Percentiles rank a stretch among this genome's conserved stretches.
Evolutionary conservation across 495 filamentous ascomycete genomes (phyloP).

Genomic region (Filosporella fistucella): DNA sequence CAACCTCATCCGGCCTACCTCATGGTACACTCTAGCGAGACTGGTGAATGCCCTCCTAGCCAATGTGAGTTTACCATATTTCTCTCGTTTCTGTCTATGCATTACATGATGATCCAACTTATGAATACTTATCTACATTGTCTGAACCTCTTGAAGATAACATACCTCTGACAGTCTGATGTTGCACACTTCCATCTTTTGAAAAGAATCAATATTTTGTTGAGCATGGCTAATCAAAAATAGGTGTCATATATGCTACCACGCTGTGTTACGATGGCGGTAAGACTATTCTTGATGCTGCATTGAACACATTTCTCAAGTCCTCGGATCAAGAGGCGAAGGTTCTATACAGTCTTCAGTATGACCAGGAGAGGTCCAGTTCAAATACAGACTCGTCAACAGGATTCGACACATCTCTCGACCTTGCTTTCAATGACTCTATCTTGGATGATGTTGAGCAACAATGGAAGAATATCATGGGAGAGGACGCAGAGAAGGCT

Average conservation of each 20-base stretch:
- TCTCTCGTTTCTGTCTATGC: conserved; percentile 8
- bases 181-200: conserved; percentile 31
- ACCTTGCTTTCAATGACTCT: conserved; percentile 66
- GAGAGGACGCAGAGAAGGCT: conserved; percentile 31
- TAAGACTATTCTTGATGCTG: conserved; percentile 42
- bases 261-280: conserved; percentile 37
- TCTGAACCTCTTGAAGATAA: conserved; percentile 83
- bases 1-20: conserved; percentile 60
- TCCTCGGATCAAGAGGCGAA: conserved; percentile 30
- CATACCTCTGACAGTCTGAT: conserved; percentile 88
- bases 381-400: not conserved
- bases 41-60: conserved; percentile 78
- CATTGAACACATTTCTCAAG: conserved; percentile 51
- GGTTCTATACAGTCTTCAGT: conserved; percentile 58
- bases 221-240: conserved; percentile 10
- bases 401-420: conserved; percentile 27
- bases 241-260: conserved; percentile 70
- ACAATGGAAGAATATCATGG: conserved; percentile 58
- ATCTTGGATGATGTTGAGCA: conserved; percentile 54
- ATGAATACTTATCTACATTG: conserved; percentile 99
- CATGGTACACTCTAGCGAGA: conserved; percentile 75
- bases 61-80: conserved; percentile 67
- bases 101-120: conserved; percentile 67
- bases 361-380: conserved; percentile 41
- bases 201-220: conserved; percentile 13